Conservation (phyloP, 257 asterid genomes). For the Oldenlandia corymbosa region DNA sequence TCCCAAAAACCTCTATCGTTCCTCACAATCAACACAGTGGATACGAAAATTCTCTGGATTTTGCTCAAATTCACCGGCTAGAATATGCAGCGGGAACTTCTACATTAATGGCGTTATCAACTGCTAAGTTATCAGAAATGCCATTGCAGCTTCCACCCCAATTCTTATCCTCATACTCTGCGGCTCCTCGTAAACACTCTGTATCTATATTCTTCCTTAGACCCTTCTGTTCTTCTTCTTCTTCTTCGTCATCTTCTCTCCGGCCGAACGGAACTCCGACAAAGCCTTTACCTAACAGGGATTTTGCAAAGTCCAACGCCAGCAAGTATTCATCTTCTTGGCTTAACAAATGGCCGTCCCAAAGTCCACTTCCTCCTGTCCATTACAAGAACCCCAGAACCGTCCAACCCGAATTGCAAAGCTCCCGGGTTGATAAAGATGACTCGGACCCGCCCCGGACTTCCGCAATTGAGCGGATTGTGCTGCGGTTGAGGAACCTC, state of each 20-base stretch:
- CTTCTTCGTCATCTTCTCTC: background rate
- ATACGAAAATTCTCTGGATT: background rate
- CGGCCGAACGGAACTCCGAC: conserved; percentile 27
- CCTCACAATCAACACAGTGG: background rate
- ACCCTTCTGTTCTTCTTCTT: conserved; percentile 48
- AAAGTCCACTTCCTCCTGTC: conserved; percentile 23
- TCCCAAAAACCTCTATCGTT: background rate
- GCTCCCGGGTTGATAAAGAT: conserved; percentile 20
- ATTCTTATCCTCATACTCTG: conserved; percentile 25
- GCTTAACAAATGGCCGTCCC: conserved; percentile 73
- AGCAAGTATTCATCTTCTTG: conserved; percentile 39
- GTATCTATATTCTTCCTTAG: conserved; percentile 37
- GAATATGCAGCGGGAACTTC: conserved; percentile 1
- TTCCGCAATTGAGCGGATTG: conserved; percentile 85
- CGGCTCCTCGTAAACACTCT: conserved; percentile 25
- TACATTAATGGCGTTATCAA: conserved; percentile 46
- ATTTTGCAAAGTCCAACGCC: conserved; percentile 9
- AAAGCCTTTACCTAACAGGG: conserved; percentile 32
- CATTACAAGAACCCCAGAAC: conserved; percentile 22
- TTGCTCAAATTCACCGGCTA: background rate
- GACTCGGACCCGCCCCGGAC: conserved; percentile 34
- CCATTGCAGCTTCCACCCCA: conserved; percentile 46
- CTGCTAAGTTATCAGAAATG: conserved; percentile 66
- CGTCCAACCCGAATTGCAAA: conserved; percentile 27
- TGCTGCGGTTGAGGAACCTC: conserved; percentile 76